These are phyloP conservation scores for Xylariaceae sp. DNA, from an alignment of 2,329 filamentous ascomycete species.

Conservation along the genomic window DNA sequence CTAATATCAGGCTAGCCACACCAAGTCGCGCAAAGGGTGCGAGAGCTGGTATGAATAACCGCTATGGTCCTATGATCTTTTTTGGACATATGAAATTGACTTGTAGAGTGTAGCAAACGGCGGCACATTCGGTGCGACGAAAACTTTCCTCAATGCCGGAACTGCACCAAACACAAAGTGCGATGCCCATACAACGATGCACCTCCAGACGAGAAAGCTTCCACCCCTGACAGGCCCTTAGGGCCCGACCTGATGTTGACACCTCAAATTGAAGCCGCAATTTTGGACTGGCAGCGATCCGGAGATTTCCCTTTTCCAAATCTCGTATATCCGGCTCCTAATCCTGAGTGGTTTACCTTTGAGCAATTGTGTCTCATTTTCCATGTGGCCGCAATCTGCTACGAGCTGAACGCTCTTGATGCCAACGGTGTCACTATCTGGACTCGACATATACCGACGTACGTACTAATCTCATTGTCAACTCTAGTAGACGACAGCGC, in stretches of 20 bases:
- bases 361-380: conserved; percentile 87
- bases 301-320: conserved; percentile 83
- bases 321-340: conserved; percentile 72
- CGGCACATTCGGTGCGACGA: conserved; percentile 98
- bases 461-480: conserved; percentile 39
- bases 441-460: conserved; percentile 92
- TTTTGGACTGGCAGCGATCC: conserved; percentile 80
- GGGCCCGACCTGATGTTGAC: conserved; percentile 71
- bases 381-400: conserved; percentile 82
- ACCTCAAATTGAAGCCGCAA: conserved; percentile 75
- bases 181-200: conserved; percentile 97
- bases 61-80: background rate
- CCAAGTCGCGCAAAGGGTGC: conserved; percentile 97
- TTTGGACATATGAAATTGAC: conserved; percentile 13
- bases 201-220: conserved; percentile 62
- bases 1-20: conserved; percentile 65
- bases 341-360: conserved; percentile 68
- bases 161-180: conserved; percentile 98
- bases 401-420: conserved; percentile 73
- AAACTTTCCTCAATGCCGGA: conserved; percentile 95
- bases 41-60: conserved; percentile 68
- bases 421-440: conserved; percentile 85
- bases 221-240: conserved; percentile 57
- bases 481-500: conserved; percentile 15
- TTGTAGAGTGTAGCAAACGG: conserved; percentile 60